These are phyloP conservation scores for Flaveria sonorensis DNA, from an alignment of 129 eudicot species.

Conservation along the genomic window DNA sequence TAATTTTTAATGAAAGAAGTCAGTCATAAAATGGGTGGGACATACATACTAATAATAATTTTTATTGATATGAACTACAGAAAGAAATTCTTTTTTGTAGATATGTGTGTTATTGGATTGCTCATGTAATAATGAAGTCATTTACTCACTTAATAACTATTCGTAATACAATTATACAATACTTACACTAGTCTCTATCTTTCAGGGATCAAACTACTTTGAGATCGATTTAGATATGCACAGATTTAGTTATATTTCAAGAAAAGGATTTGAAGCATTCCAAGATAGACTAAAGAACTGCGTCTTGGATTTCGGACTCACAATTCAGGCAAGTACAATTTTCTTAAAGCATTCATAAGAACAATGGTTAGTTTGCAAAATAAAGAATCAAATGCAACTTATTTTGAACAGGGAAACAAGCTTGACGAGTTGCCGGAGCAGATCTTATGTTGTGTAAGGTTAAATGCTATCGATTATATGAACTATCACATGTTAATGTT, in stretches of 20 bases:
- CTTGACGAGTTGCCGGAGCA: conserved; percentile 91
- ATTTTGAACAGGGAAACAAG: conserved; percentile 63
- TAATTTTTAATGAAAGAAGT: too few relatives aligned
- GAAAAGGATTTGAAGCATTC: conserved; percentile 88
- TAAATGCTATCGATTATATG: conserved; percentile 68
- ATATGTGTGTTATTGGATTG: neutral
- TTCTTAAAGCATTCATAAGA: neutral
- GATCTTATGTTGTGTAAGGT: conserved; percentile 73
- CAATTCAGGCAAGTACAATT: conserved; percentile 60
- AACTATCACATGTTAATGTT: conserved; percentile 66
- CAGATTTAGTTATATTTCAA: conserved; percentile 87
- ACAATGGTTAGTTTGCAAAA: neutral
- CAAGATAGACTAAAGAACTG: conserved; percentile 69
- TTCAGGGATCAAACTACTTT: conserved; percentile 84
- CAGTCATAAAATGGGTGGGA: too few relatives aligned
- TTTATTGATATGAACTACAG: too few relatives aligned
- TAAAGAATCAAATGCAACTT: neutral
- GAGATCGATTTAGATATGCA: conserved; percentile 95
- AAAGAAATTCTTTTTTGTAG: too few relatives aligned
- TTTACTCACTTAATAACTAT: neutral
- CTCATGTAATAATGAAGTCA: neutral
- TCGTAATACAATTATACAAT: neutral
- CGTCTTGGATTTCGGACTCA: conserved; percentile 83
- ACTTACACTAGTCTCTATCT: neutral
- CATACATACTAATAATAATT: too few relatives aligned